Conservation (phyloP, 208 protist species). For the Trichomonas gallinae region DNA sequence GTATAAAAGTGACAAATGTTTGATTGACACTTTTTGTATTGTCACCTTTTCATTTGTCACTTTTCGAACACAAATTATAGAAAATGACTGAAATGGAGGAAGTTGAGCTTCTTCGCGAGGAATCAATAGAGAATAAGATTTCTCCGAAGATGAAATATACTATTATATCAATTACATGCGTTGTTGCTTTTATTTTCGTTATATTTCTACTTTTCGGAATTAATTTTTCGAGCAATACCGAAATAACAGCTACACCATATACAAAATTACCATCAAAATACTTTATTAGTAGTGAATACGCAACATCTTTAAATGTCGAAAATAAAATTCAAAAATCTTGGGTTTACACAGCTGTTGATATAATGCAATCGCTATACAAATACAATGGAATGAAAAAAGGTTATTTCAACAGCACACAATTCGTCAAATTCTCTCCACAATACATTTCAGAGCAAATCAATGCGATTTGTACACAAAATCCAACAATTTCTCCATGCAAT, state of each 20-base stretch:
- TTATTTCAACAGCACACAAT: neutral
- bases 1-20: too few relatives aligned
- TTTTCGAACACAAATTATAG: too few relatives aligned
- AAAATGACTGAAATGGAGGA: neutral
- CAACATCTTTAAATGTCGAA: neutral
- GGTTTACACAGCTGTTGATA: neutral
- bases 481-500: neutral
- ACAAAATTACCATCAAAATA: neutral
- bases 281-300: neutral
- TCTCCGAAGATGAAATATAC: neutral
- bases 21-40: too few relatives aligned
- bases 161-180: neutral
- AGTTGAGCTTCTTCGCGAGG: neutral
- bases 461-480: neutral
- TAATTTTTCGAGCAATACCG: neutral
- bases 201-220: neutral
- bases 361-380: neutral
- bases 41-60: too few relatives aligned
- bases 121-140: neutral
- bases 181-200: neutral
- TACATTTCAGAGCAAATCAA: neutral
- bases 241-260: neutral
- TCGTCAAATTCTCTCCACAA: neutral
- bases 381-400: neutral
- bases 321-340: neutral